Percentiles rank a stretch among this genome's conserved stretches.
Conservation (phyloP, 2,329 filamentous ascomycete species). For the Paecilomyces dactylethromorphus region DNA sequence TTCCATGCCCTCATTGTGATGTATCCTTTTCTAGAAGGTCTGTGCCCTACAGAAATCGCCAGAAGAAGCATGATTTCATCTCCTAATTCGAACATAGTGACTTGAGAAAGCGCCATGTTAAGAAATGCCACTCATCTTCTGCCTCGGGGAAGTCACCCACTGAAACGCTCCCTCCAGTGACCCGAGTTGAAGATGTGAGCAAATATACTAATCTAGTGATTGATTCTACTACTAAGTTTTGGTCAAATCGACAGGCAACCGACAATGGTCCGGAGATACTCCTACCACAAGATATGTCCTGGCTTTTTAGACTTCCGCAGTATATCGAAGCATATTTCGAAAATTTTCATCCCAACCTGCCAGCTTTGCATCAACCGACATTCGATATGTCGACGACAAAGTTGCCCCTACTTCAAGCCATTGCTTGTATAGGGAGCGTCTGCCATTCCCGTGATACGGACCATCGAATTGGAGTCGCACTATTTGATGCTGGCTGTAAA, state of each 20-base stretch:
- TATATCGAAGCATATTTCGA: constrained; percentile 1
- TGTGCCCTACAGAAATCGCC: not conserved
- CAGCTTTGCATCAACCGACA: not conserved
- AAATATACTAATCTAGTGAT: not conserved
- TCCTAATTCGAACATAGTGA: not conserved
- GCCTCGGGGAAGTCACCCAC: not conserved
- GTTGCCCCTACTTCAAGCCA: not conserved
- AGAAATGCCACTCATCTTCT: not conserved
- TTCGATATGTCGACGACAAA: not conserved
- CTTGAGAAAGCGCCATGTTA: constrained; percentile 1
- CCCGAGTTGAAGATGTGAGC: no score
- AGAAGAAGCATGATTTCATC: not conserved
- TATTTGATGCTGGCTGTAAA: not conserved
- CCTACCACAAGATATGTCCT: not conserved
- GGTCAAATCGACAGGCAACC: not conserved
- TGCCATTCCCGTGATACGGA: not conserved
- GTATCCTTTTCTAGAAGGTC: constrained; percentile 1
- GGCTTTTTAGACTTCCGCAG: constrained; percentile 1
- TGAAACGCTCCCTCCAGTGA: not conserved
- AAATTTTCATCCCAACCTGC: not conserved
- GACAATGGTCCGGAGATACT: not conserved
- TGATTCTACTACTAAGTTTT: not conserved
- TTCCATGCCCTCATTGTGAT: constrained; percentile 1
- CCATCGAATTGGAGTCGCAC: not conserved
- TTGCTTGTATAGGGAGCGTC: constrained; percentile 1